These are phyloP conservation scores for Amoeboaphelidium protococcarum DNA, from an alignment of 371 early-diverging fungal genomes.

Conservation along the genomic window DNA sequence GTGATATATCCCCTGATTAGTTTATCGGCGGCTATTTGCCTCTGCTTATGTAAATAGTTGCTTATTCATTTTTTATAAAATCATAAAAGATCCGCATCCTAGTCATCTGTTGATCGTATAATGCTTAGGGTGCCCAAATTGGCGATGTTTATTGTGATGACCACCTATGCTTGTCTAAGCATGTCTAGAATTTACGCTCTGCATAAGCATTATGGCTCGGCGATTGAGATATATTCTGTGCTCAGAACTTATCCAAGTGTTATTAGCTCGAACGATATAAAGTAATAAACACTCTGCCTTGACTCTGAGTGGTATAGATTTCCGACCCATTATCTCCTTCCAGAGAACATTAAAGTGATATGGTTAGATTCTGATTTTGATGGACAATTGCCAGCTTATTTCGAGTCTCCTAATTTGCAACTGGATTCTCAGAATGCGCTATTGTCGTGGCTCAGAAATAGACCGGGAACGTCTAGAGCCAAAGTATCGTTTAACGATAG, in stretches of 20 bases:
- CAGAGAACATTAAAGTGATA: slow-evolving; percentile 14
- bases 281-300: slow-evolving; percentile 36
- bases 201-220: slow-evolving; percentile 31
- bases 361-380: slow-evolving; percentile 13
- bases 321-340: slow-evolving; percentile 67
- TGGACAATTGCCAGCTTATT: slow-evolving; percentile 22
- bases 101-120: not conserved
- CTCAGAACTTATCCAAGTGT: not conserved
- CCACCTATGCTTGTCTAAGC: slow-evolving; percentile 22
- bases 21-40: slow-evolving; percentile 38
- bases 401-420: no score
- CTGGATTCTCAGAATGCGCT: no score
- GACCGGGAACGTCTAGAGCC: no score
- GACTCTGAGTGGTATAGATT: slow-evolving; percentile 86
- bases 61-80: no score
- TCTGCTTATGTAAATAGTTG: slow-evolving; percentile 29
- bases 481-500: no score
- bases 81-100: slow-evolving; percentile 2
- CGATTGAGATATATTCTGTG: no score
- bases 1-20: slow-evolving; percentile 65
- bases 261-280: slow-evolving; percentile 6
- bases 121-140: no score
- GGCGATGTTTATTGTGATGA: slow-evolving; percentile 11
- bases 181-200: slow-evolving; percentile 30
- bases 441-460: no score